phyloP scores from a whole-genome alignment of 2,329 filamentous ascomycete genomes.

The Cladosporium sp. region DNA sequence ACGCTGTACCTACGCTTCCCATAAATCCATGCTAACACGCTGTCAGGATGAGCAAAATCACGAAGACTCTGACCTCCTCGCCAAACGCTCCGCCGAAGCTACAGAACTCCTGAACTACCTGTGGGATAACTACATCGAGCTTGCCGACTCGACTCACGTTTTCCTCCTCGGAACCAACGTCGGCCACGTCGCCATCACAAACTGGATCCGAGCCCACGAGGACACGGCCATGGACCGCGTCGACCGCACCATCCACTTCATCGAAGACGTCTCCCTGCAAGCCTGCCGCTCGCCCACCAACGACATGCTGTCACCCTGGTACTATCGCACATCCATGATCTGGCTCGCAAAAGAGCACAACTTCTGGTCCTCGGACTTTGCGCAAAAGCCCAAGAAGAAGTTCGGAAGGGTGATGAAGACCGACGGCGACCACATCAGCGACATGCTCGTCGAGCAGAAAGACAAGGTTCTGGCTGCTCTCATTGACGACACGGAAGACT shows the following conservation, averaged over 20 bases:
- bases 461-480: constrained; percentile 52
- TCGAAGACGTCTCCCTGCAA: constrained; percentile 70
- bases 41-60: constrained; percentile 37
- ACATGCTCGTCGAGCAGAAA: constrained; percentile 58
- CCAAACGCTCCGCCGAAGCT: constrained; percentile 45
- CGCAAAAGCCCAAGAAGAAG: constrained; percentile 56
- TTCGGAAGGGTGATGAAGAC: constrained; percentile 57
- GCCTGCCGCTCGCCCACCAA: constrained; percentile 66
- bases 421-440: constrained; percentile 48
- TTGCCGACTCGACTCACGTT: constrained; percentile 67
- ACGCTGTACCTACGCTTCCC: background rate
- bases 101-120: constrained; percentile 80
- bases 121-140: constrained; percentile 96
- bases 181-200: constrained; percentile 79
- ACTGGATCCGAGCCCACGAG: constrained; percentile 71
- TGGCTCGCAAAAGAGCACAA: constrained; percentile 74
- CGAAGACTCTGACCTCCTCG: constrained; percentile 50
- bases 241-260: constrained; percentile 75
- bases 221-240: constrained; percentile 66
- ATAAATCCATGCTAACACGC: constrained; percentile 39
- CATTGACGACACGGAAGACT: constrained; percentile 42
- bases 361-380: constrained; percentile 67
- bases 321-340: constrained; percentile 75
- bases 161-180: constrained; percentile 89
- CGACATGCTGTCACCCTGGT: constrained; percentile 81